Conservation (phyloP, 805 yeast genomes). For the Sporopachydermia lactativora region DNA sequence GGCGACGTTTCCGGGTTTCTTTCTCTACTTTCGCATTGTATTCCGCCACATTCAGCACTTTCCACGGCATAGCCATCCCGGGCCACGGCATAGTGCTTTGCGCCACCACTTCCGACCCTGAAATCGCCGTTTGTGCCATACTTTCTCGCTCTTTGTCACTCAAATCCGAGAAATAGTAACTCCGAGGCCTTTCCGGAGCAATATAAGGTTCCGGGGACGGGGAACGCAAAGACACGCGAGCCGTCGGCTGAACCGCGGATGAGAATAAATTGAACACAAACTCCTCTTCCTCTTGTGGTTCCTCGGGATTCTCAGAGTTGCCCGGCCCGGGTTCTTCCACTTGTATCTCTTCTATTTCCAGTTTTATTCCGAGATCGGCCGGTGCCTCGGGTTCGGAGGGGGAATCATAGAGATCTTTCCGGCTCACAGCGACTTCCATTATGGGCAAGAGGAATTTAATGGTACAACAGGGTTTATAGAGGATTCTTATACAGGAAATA, state of each 20-base stretch:
- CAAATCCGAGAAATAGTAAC: slow-evolving; percentile 10
- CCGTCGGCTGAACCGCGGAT: slow-evolving; percentile 1
- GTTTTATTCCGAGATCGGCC: slow-evolving; percentile 3
- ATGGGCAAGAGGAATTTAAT: no score
- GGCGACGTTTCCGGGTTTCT: slow-evolving; percentile 9
- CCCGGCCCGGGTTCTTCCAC: not conserved
- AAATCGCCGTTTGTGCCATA: slow-evolving; percentile 9
- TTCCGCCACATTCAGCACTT: slow-evolving; percentile 10
- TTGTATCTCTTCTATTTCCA: slow-evolving; percentile 8
- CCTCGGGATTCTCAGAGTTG: no score
- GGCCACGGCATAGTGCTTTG: slow-evolving; percentile 7
- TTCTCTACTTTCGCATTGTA: slow-evolving; percentile 6
- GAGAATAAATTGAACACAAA: slow-evolving; percentile 9
- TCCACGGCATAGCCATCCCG: slow-evolving; percentile 12
- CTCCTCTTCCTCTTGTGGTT: slow-evolving; percentile 6
- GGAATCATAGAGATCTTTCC: slow-evolving; percentile 8
- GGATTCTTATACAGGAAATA: no score
- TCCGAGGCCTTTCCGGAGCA: slow-evolving; percentile 9
- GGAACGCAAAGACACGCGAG: slow-evolving; percentile 5
- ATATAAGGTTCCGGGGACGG: slow-evolving; percentile 2
- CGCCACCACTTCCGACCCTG: slow-evolving; percentile 8
- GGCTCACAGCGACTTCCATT: not conserved
- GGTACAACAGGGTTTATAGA: no score
- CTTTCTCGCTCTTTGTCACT: slow-evolving; percentile 3
- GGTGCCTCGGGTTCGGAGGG: no score